These are phyloP conservation scores for Mortierella sp. DNA, from an alignment of 371 early-diverging fungal species.

Conservation along the genomic window DNA sequence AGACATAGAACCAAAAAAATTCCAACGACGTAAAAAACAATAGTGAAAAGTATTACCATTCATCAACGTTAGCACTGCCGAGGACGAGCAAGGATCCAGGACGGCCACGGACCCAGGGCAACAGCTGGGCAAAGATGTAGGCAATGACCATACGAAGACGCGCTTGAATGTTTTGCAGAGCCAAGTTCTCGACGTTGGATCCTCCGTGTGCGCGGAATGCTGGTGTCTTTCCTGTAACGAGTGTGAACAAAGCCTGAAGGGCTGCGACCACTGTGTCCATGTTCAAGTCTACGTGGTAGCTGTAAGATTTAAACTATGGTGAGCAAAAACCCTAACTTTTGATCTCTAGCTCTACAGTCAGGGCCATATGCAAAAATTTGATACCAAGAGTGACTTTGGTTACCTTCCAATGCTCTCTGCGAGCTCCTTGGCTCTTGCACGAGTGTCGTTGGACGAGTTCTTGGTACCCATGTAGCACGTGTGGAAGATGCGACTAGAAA, in stretches of 20 bases:
- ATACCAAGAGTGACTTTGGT: not conserved
- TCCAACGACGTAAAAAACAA: not conserved
- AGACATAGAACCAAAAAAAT: not conserved
- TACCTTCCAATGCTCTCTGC: constrained; percentile 87
- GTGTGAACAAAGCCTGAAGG: constrained; percentile 80
- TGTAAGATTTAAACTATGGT: constrained; percentile 35
- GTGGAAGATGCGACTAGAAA: constrained; percentile 83
- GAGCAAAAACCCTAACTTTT: not conserved
- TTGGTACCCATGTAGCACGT: constrained; percentile 97
- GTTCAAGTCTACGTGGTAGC: constrained; percentile 91
- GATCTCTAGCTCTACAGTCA: not conserved
- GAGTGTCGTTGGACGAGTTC: constrained; percentile 92
- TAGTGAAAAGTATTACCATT: constrained; percentile 68
- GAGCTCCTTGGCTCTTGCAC: constrained; percentile 83
- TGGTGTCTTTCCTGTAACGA: constrained; percentile 87
- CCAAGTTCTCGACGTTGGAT: constrained; percentile 89
- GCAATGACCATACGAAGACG: constrained; percentile 96
- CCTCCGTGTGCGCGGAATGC: constrained; percentile 91
- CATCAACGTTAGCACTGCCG: constrained; percentile 97
- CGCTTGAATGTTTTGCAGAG: constrained; percentile 98
- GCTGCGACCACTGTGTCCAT: constrained; percentile 90
- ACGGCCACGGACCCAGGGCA: constrained; percentile 91
- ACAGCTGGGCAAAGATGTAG: constrained; percentile 95
- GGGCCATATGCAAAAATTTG: not conserved
- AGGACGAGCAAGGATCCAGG: constrained; percentile 89